Evolutionary conservation across 169 alveolate genomes (phyloP).

Genomic region (Cryptosporidium felis): DNA sequence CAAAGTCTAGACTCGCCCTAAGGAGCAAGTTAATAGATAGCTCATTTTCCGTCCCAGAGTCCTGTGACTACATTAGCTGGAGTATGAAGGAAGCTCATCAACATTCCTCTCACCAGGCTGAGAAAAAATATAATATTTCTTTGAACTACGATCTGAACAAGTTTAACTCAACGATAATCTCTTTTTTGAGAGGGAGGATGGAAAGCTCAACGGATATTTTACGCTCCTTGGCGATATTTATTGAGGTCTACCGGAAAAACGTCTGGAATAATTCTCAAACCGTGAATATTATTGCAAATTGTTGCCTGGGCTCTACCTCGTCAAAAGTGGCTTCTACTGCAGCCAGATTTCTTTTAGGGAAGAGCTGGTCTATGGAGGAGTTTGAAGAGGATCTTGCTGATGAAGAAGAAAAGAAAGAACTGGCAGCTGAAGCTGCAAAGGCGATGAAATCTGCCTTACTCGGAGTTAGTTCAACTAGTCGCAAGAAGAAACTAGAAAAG

Average conservation of each 20-base stretch:
- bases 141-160: slow-evolving; percentile 18
- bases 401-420: slow-evolving; percentile 49
- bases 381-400: slow-evolving; percentile 33
- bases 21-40: slow-evolving; percentile 23
- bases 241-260: slow-evolving; percentile 76
- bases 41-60: slow-evolving; percentile 4
- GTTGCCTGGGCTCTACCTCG: slow-evolving; percentile 45
- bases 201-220: slow-evolving; percentile 15
- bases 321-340: slow-evolving; percentile 52
- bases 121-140: slow-evolving; percentile 45
- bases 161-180: slow-evolving; percentile 27
- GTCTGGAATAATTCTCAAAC: slow-evolving; percentile 75
- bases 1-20: background rate
- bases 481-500: slow-evolving; percentile 55
- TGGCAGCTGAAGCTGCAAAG: slow-evolving; percentile 41
- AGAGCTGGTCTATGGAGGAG: slow-evolving; percentile 27
- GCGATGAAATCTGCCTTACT: slow-evolving; percentile 60
- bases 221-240: slow-evolving; percentile 74
- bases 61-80: background rate
- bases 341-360: slow-evolving; percentile 40
- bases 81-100: background rate
- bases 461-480: slow-evolving; percentile 12
- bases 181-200: slow-evolving; percentile 27
- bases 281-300: slow-evolving; percentile 74
- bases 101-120: background rate